Percentiles rank a stretch among this genome's conserved stretches.
These are phyloP conservation scores for Silene vulgaris DNA, from an alignment of 179 eudicot species.

Conservation along the genomic window DNA sequence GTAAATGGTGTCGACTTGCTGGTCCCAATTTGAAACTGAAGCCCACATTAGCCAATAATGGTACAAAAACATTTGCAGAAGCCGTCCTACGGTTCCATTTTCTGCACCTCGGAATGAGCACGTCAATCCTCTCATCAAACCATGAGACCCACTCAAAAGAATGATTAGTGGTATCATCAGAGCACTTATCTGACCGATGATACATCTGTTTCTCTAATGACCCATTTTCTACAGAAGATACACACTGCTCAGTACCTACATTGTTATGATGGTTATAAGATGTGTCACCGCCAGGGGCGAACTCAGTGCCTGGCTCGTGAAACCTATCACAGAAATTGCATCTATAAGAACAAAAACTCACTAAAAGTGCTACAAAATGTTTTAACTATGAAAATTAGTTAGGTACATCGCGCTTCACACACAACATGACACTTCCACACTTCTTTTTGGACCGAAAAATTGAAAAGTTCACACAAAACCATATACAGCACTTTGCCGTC, in stretches of 20 bases:
- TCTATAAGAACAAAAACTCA: neutral
- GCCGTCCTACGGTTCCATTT: conserved; percentile 20
- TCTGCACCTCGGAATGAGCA: conserved; percentile 27
- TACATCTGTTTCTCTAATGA: conserved; percentile 22
- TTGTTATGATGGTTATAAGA: conserved; percentile 16
- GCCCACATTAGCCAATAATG: conserved; percentile 26
- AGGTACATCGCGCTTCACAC: neutral
- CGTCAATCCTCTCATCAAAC: conserved; percentile 31
- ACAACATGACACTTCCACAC: too few species aligned
- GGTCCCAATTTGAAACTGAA: conserved; percentile 29
- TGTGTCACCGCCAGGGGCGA: neutral
- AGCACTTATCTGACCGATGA: conserved; percentile 28
- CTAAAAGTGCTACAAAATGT: neutral
- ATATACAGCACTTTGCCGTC: too few species aligned
- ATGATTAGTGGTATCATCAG: conserved; percentile 6
- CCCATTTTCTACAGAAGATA: conserved; percentile 21
- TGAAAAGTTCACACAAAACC: too few species aligned
- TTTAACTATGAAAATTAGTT: neutral
- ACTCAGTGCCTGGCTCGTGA: conserved; percentile 7
- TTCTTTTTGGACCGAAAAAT: too few species aligned
- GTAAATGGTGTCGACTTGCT: neutral
- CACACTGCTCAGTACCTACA: conserved; percentile 26
- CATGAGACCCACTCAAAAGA: conserved; percentile 20
- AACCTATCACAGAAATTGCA: conserved; percentile 23
- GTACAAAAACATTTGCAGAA: conserved; percentile 19